Base-by-base conservation (phyloP, 176 grass and related monocot species). In the Raddia guianensis region DNA sequence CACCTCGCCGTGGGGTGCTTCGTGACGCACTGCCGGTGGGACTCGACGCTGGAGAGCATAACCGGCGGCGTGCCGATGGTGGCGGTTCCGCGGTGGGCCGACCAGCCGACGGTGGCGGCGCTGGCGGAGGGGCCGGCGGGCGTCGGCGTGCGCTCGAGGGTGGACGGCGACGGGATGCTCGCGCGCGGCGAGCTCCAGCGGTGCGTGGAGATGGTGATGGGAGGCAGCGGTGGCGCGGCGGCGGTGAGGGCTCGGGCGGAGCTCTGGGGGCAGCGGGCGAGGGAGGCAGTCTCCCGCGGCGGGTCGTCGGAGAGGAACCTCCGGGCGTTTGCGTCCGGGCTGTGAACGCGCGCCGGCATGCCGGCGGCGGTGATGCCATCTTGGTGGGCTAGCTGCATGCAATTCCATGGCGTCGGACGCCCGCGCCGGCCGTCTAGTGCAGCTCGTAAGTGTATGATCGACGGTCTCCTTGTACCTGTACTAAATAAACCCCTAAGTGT, bases 11-110 rank as follows among this genome's bases (percentile, higher is more conserved):
- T 85, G 11, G 82, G 82, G 12, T 92, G 82, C 86, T 92, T 82
- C 57, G 45, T 93, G 47, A 87, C 81, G 2, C 94, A 97, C 82
- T 89, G 86, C 42, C 76, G 93, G 12, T 91, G 93, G 90, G 88
- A 93, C 83, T 90, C 93, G 6, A 70, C 89, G 32, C 49, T 90
- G 7, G 90, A 96, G 84, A 82, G 75, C 70, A 4, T 96, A 9
- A 53, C 61, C 8, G 11, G 49, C 43, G 90, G 90, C 0, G 75
- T 92, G 69, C 93, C 85, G 18, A 80, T 77, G 10, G 83, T 96
- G 35, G 55, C 61, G 5, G 68, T 66, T 40, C 86, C 90, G 2
- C 74, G 79, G 19, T 33, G 19, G 68, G 48, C 20, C 19, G 68
- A 71, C 68, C 68, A 71, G 47, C 19, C 47, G 19, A 71, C 47